Percentiles rank a stretch among this genome's conserved stretches.
These are phyloP conservation scores for Nidula niveotomentosa DNA, from an alignment of 1,284 basidiomycete species.

Conservation along the genomic window DNA sequence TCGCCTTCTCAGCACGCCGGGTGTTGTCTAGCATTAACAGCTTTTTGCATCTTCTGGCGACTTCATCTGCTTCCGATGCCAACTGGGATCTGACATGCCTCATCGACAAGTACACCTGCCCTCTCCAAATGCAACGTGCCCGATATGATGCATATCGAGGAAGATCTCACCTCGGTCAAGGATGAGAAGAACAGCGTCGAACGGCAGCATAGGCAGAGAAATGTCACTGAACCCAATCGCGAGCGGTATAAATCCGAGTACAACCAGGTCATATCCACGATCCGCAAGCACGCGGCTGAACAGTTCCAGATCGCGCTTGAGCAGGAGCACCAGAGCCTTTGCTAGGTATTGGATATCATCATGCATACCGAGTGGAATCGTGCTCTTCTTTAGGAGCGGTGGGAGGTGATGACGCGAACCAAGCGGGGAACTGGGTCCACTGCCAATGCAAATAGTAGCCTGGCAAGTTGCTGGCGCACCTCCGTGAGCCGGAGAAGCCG, in stretches of 20 bases:
- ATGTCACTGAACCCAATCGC: conserved; percentile 20
- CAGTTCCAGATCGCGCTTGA: conserved; percentile 37
- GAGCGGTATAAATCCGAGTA: conserved; percentile 35
- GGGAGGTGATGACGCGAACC: conserved; percentile 37
- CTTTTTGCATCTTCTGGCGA: conserved; percentile 6
- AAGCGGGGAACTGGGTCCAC: conserved; percentile 7
- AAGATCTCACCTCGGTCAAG: conserved; percentile 38
- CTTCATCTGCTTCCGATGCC: conserved; percentile 27
- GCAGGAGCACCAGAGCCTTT: conserved; percentile 38
- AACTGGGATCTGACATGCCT: conserved; percentile 22
- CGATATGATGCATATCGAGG: conserved; percentile 44
- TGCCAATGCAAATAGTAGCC: too few relatives aligned
- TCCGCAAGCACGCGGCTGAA: conserved; percentile 36
- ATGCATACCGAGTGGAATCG: conserved; percentile 33
- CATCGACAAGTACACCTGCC: conserved; percentile 16
- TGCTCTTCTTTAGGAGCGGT: conserved; percentile 37
- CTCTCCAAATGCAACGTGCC: conserved; percentile 15
- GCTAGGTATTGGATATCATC: conserved; percentile 35
- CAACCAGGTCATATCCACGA: conserved; percentile 32
- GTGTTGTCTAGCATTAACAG: conserved; percentile 12
- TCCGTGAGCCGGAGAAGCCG: too few relatives aligned
- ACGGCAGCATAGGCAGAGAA: conserved; percentile 29
- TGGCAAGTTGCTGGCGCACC: too few relatives aligned
- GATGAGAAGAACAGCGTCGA: conserved; percentile 45
- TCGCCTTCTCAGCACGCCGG: conserved; percentile 10